Evolutionary conservation across 345 rosid species (phyloP), one percentile per base, ranked within the genome.

Genomic region (Eucalyptus curtisii): DNA sequence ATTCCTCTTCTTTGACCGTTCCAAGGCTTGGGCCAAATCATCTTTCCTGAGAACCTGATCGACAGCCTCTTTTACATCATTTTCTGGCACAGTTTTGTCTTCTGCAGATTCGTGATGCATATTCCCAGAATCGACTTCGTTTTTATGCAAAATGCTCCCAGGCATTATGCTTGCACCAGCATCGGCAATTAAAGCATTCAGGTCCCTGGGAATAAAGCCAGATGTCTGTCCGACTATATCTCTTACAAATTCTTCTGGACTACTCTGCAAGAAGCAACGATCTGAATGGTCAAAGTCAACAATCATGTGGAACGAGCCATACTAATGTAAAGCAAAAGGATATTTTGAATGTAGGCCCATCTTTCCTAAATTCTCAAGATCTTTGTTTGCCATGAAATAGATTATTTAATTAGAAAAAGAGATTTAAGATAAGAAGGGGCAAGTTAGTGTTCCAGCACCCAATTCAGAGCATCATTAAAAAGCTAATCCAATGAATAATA

Each of bases 141-240:
- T 90, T 50, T 85, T 89, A 88, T 86, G 91, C 10, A 93, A 89
- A 91, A 92, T 91, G 82, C 90, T 91, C 91, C 89, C 93, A 33
- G 89, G 86, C 89, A 94, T 88, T 91, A 96, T 89, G 93, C 92
- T 95, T 87, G 95, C 96, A 55, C 98, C 97, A 88, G 96, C 95
- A 93, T 98, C 99, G 48, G 99, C 99, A 88, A 97, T 90, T 88
- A 98, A 93, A 87, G 99, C 99, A 15, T 87, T 89, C 89, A 98
- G 90, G 92, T 98, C 99, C 86, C 97, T 95, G 47, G 99, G 98
- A 92, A 96, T 91, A 95, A 95, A 97, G 87, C 99, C 99, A 87
- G 99, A 97, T 42, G 98, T 96, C 94, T 98, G 99, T 87, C 96
- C 99, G 52, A 96, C 95, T 49, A 97, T 89, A 87, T 92, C 97